Base-by-base conservation (phyloP, 2,329 filamentous ascomycete genomes). In the Spiromastix sp. region DNA sequence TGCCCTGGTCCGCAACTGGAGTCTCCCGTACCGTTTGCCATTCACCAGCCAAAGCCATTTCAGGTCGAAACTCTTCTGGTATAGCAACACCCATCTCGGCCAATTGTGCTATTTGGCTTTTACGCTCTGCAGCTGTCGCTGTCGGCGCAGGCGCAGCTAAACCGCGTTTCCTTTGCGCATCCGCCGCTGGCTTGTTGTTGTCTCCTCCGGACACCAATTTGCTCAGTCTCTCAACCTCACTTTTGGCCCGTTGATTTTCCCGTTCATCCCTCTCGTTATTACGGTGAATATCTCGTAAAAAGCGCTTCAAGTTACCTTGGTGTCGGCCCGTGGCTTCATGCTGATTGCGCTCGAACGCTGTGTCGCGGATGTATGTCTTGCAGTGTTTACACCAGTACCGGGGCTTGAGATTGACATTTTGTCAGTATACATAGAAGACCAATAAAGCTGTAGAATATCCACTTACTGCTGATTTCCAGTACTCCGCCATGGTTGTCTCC, bases 401-500 rank as follows among this genome's bases (percentile, higher is more conserved):
- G 4, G 87, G 87, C 58, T 78, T 37, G 32, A 30, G 5, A 16
- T 20, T 6, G 15, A 11, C 18, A 19, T 8, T 5, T 6, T 16
- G 28, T 31, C 42, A 34, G 21, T 28, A 7, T 17, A 4, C 7
- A 12, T 18, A 19, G 7, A 26, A 17, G 1, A 5, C 7, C 32
- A 11, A 22, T 19, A 2, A 17, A 6, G 15, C 5, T n/a, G 7
- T 7, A 7, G n/a, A 24, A n/a, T 24, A 24, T 24, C 21, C 21
- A 54, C 66, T 59, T 56, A 76, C 74, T 21, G 87, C 94, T 13
- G 89, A 95, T 59, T 96, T 96, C 91, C 91, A 96, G 64, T 94
- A 93, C 70, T 96, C 91, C 0, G 91, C 80, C 91, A 98, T 96
- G n/a, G n/a, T n/a, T n/a, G n/a, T n/a, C n/a, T n/a, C n/a, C n/a